Base-by-base conservation (phyloP, 768 basidiomycete genomes). In the Kwoniella sp. region DNA sequence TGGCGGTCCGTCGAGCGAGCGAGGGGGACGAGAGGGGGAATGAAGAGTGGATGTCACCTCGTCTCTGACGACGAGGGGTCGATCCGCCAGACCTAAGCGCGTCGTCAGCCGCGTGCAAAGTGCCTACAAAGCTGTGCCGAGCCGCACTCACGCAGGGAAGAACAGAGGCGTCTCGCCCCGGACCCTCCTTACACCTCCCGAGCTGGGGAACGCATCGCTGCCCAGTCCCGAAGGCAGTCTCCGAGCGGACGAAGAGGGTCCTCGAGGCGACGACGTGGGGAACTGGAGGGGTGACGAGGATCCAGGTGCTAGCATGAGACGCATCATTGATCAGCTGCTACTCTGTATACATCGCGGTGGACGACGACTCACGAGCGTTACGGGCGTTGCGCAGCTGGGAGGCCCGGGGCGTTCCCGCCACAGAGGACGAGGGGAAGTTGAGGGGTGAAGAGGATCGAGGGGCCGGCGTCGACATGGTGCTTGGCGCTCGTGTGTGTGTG, bases 11-110 rank as follows among this genome's bases (percentile, higher is more conserved):
- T 59, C 59, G 75, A 57, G 38, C 77, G 75, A 46, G 76, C 76
- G 40, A 77, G 55, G 42, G 79, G 75, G 61, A 78, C 77, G 52
- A 67, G 79, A 42, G 83, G 79, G 67, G 86, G 56, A 51, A 81
- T 76, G 88, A 85, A 5, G 90, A 90, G 69, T 92, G 89, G 32
- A 95, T 92, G 63, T 95, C 91, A 3, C 91, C 90, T 29, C 91
- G 82, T 28, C 84, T 80, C 61, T 86, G 86, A 67, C 80, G 82
- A 12, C 83, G 75, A 19, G 82, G 87, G 0, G 87, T 87, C 7
- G 79, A 75, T 1, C 78, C 62, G 71, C 73, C 74, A 39, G 74
- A 66, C 22, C 73, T 64, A 56, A 28, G 23, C n/a, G 40, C 28
- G 52, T 17, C 22, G 36, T 58, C 31, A 60, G 51, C 31, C n/a